Conservation (phyloP, 257 asterid species). For the Nicotiana attenuata region DNA sequence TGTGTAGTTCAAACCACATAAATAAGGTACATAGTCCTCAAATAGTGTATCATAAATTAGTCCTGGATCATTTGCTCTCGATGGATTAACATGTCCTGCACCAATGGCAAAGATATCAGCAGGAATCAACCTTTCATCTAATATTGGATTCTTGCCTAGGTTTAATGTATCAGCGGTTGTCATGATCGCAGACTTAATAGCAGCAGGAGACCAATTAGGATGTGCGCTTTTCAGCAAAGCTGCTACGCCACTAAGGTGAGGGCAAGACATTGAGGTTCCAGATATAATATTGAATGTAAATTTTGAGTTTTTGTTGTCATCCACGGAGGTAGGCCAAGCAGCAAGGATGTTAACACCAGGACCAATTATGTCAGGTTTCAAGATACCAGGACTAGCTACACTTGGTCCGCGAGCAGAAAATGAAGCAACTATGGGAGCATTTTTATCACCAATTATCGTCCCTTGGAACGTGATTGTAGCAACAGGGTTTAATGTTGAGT, state of each 20-base stretch:
- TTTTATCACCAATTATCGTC: conserved; percentile 33
- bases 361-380: conserved; percentile 61
- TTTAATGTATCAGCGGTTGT: conserved; percentile 38
- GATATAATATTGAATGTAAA: conserved; percentile 37
- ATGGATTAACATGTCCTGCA: conserved; percentile 48
- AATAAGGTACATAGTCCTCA: conserved; percentile 36
- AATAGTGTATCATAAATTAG: conserved; percentile 38
- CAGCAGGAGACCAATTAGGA: conserved; percentile 47
- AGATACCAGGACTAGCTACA: conserved; percentile 29
- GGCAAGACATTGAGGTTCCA: conserved; percentile 56
- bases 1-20: conserved; percentile 46
- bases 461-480: conserved; percentile 36
- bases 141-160: conserved; percentile 17
- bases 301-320: conserved; percentile 18
- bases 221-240: conserved; percentile 38
- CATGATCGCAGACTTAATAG: conserved; percentile 52
- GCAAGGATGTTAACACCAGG: conserved; percentile 56
- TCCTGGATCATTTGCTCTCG: conserved; percentile 43
- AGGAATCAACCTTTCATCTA: conserved; percentile 25
- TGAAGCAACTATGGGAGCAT: conserved; percentile 35
- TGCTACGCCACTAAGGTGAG: conserved; percentile 44
- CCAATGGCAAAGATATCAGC: conserved; percentile 36
- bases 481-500: conserved; percentile 17
- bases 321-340: conserved; percentile 39
- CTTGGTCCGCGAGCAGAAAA: conserved; percentile 56